These are phyloP conservation scores for Phanerochaete sordida DNA, from an alignment of 768 basidiomycete genomes.

Conservation along the genomic window DNA sequence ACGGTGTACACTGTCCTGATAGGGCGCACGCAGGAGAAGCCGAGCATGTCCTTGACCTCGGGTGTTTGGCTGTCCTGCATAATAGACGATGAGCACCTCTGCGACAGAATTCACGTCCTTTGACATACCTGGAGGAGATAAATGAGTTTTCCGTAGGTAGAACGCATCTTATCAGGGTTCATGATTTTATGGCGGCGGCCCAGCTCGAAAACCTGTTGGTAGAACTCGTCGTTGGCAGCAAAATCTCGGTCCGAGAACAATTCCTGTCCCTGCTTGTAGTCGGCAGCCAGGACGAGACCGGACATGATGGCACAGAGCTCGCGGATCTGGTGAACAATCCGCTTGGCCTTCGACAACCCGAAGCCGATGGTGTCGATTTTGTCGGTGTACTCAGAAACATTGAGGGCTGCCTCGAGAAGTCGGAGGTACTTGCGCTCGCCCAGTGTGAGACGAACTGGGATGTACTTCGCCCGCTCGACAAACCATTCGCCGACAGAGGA, in stretches of 20 bases:
- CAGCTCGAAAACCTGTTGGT: conserved; percentile 76
- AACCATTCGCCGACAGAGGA: conserved; percentile 79
- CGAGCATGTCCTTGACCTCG: conserved; percentile 76
- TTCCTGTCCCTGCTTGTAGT: conserved; percentile 88
- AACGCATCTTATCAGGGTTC: conserved; percentile 91
- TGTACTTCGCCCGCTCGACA: conserved; percentile 75
- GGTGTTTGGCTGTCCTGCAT: conserved; percentile 78
- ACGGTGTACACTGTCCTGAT: conserved; percentile 73
- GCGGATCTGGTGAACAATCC: conserved; percentile 82
- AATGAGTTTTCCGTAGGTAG: conserved; percentile 83
- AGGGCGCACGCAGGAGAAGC: conserved; percentile 73
- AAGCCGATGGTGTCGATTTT: conserved; percentile 83
- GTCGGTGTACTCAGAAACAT: conserved; percentile 87
- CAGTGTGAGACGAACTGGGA: conserved; percentile 74
- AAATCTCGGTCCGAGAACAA: conserved; percentile 82
- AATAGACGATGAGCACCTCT: not conserved
- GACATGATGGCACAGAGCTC: conserved; percentile 88
- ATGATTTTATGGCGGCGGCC: conserved; percentile 86
- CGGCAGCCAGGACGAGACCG: conserved; percentile 75
- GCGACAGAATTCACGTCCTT: not conserved
- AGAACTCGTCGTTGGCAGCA: conserved; percentile 74
- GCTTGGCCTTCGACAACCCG: conserved; percentile 77
- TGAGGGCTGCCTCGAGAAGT: conserved; percentile 79
- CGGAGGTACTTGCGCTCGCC: conserved; percentile 81
- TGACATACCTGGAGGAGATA: conserved; percentile 73